A percentile compares a stretch with the other conserved stretches of the same genome.
These are phyloP conservation scores for Rhodosporidiobolus sp. DNA, from an alignment of 768 basidiomycete genomes.

Conservation along the genomic window DNA sequence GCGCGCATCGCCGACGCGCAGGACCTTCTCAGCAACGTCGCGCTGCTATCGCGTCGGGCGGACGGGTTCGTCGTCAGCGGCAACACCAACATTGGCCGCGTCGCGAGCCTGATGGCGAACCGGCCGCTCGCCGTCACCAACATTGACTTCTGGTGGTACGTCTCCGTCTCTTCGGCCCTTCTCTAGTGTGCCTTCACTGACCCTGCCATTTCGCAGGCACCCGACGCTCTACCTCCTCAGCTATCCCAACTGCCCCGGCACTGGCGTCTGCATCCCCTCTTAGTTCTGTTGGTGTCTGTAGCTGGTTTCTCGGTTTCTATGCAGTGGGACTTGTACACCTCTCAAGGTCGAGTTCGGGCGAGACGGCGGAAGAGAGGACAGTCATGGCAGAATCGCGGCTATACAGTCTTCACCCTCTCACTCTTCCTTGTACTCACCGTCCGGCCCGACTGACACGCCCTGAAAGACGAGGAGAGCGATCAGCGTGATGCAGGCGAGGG, in stretches of 20 bases:
- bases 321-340: no score
- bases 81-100: neutral
- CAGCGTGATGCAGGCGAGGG: constrained; percentile 14
- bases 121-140: neutral
- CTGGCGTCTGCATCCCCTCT: neutral
- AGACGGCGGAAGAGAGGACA: no score
- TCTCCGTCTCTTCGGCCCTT: neutral
- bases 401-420: no score
- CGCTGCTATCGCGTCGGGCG: neutral
- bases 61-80: neutral
- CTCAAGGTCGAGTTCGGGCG: no score
- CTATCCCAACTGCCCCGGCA: neutral
- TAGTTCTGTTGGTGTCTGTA: no score
- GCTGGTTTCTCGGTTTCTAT: no score
- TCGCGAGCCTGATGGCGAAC: neutral
- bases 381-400: no score
- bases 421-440: neutral
- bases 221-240: neutral
- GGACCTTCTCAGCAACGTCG: constrained; percentile 2
- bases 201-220: neutral
- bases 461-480: neutral
- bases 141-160: neutral
- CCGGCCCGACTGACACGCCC: constrained; percentile 2
- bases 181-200: neutral
- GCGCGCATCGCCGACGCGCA: neutral